Base-by-base conservation (phyloP, 2,329 filamentous ascomycete genomes). In the Calonectria pseudoturangicola region DNA sequence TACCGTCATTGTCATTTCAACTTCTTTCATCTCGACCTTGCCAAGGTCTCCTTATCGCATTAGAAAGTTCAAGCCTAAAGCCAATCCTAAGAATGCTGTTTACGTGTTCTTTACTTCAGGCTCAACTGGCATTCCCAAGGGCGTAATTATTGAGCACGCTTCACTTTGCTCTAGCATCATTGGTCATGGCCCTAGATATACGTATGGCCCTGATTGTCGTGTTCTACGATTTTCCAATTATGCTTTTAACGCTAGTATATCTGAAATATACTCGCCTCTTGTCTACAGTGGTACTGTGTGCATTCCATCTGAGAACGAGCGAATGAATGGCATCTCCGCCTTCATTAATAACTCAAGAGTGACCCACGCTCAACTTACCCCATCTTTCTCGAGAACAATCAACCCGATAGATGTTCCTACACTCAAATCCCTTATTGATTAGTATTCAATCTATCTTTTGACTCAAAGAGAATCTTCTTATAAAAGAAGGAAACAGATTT, bases 41-140 rank as follows among this genome's bases (percentile, higher is more conserved):
- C 66, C 66, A 30, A 68, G 50, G 51, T 60, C 54, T 12, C 51
- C 66, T 21, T 68, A 60, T 43, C 51, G 66, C 7, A 48, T 60
- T 15, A 28, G 9, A n/a, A 18, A 68, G 18, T 60, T 68, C 21
- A 60, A 41, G 30, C 21, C 66, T 9, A 41, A 9, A 5, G 15
- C 66, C 5, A 28, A 4, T 16, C 70, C 64, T 3, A 27, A 39
- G 33, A 56, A 47, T 27, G 25, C 41, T 1, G 50, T 41, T 1
- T 82, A 82, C 56, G 87, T 88, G 71, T 87, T 89, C 76, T 90
- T 90, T 78, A 91, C 89, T 10, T 90, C 88, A 4, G 89, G 89
- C 30, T 89, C 86, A 43, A 90, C 89, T 0, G 89, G 89, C 10
- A 83, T 82, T n/a, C 89, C 89, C 0, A 91, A 91, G 79, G 88